Base-by-base conservation (phyloP, 23 red algal species). In the Gracilaria caudata region DNA sequence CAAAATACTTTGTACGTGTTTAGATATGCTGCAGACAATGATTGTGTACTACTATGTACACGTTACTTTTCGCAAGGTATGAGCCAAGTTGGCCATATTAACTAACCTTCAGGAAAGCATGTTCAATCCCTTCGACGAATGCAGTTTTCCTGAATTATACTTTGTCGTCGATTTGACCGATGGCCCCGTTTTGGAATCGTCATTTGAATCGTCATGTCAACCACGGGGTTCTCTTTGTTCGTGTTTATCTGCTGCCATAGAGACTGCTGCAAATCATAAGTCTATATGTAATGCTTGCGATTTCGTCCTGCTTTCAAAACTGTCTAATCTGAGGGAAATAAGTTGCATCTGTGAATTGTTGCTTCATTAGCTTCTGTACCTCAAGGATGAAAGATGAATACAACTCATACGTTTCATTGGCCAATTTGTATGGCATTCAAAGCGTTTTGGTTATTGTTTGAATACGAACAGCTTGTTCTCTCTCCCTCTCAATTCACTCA, bases 401-500 rank as follows among this genome's bases (percentile, higher is more conserved):
- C 28, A 36, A 66, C 61, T 36, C 19, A 66, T 66, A 66, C 61
- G 61, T 66, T 66, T 66, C 61, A 66, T 33, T 33, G 25, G 36
- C 11, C 29, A 66, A 33, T 66, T 66, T 14, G 61, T 14, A 36
- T 66, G 10, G 30, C 61, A 66, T 35, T 66, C 61, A 66, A 36
- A 28, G 17, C 57, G 25, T 36, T 66, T 66, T 33, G 12, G 26
- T 66, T 19, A 3, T 33, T 33, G 6, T 12, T 66, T 66, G 61
- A 2, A 2, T 10, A 37, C 14, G 2, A 33, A 0, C 29, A 30
- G 61, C 61, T 9, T 36, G 8, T 37, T 66, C 26, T 37, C 30
- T 66, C 30, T 37, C 23, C 61, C 29, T 36, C 32, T 66, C 61
- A 36, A 66, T 66, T 37, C 61, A 66, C 30, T 66, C 25, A 1